phyloP scores from a whole-genome alignment of 2,329 filamentous ascomycete species.

The Fusarium fujikuroi region DNA sequence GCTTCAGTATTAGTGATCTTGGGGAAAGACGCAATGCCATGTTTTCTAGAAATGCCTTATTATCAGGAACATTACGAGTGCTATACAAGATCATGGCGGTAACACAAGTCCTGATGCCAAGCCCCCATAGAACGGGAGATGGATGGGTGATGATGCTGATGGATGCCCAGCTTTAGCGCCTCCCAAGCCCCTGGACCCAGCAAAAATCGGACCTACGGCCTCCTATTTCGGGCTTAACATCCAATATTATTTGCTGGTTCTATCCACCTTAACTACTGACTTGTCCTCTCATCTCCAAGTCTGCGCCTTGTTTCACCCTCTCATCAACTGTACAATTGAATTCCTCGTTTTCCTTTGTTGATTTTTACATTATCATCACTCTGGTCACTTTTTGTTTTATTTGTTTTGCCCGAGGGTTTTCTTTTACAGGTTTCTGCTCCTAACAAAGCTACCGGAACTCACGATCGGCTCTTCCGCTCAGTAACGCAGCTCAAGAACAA shows the following conservation, averaged over 20 bases:
- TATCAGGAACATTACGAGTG: constrained; percentile 7
- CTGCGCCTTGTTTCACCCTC: constrained; percentile 36
- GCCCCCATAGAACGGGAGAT: constrained; percentile 2
- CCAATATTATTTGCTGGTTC: constrained; percentile 29
- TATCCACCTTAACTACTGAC: constrained; percentile 29
- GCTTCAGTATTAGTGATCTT: not conserved
- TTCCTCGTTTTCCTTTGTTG: constrained; percentile 17
- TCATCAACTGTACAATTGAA: constrained; percentile 28
- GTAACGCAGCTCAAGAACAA: constrained; percentile 35
- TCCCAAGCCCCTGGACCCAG: constrained; percentile 36
- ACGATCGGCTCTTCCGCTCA: constrained; percentile 20
- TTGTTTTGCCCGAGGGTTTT: not conserved
- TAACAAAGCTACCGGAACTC: not conserved
- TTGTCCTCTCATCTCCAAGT: constrained; percentile 43
- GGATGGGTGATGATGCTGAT: constrained; percentile 12
- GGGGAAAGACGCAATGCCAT: not conserved
- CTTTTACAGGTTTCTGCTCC: not conserved
- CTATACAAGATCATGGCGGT: not conserved
- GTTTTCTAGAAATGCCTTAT: constrained; percentile 11
- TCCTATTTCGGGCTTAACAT: constrained; percentile 28
- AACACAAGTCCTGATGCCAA: constrained; percentile 16
- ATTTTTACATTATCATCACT: not conserved
- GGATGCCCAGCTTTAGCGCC: constrained; percentile 33
- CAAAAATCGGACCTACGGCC: constrained; percentile 37
- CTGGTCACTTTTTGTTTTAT: constrained; percentile 16